These are phyloP conservation scores for Bipolaris zeicola DNA, from an alignment of 2,329 filamentous ascomycete genomes.

Conservation along the genomic window DNA sequence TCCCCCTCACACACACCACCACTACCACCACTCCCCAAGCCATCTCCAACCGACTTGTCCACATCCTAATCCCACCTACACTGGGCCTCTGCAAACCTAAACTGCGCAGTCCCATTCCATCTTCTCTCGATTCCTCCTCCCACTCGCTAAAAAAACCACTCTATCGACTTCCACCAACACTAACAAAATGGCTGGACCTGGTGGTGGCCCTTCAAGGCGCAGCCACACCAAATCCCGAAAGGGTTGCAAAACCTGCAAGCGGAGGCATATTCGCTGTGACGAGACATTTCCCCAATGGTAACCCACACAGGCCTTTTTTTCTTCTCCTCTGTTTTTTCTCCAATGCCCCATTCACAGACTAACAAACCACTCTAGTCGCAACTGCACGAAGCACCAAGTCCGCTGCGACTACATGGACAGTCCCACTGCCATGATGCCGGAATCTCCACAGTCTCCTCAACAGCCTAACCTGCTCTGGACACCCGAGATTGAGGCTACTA, in stretches of 20 bases:
- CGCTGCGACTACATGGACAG: conserved; percentile 97
- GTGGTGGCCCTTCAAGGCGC: conserved; percentile 85
- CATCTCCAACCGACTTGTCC: not conserved
- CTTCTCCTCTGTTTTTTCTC: too few relatives aligned
- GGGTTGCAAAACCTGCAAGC: conserved; percentile 97
- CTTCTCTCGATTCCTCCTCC: conserved; percentile 17
- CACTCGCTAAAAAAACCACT: conserved; percentile 2
- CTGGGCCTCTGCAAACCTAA: conserved; percentile 37
- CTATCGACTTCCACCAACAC: conserved; percentile 23
- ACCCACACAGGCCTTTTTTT: not conserved
- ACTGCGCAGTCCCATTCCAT: conserved; percentile 9
- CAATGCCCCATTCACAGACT: conserved; percentile 16
- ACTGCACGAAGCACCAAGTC: conserved; percentile 99
- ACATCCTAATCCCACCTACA: conserved; percentile 32
- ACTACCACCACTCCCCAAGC: not conserved
- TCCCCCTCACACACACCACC: not conserved
- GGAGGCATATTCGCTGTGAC: conserved; percentile 95
- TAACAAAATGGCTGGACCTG: conserved; percentile 80
- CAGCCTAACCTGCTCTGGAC: conserved; percentile 78
- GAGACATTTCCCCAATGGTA: conserved; percentile 98
- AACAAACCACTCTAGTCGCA: conserved; percentile 66
- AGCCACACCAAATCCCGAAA: conserved; percentile 99
- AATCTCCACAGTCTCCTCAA: conserved; percentile 57
- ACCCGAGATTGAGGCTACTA: conserved; percentile 78
- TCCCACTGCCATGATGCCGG: conserved; percentile 67